Percentiles rank a stretch among this genome's conserved stretches.
These are phyloP conservation scores for Botrytis galanthina DNA, from an alignment of 2,329 filamentous ascomycete species.

Conservation along the genomic window DNA sequence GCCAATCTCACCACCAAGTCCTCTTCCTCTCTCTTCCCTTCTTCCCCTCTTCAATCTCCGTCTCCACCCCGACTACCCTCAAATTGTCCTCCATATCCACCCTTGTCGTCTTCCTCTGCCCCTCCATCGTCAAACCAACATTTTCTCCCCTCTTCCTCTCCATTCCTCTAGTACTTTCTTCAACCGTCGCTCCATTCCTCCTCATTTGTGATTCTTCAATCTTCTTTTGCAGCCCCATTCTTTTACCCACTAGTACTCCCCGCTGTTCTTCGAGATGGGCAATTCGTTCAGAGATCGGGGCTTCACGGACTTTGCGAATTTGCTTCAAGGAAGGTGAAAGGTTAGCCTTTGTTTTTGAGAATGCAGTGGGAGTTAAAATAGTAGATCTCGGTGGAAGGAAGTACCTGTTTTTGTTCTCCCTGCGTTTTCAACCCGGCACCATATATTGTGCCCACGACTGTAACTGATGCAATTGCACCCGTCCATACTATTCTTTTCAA, in stretches of 20 bases:
- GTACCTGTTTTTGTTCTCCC: conserved; percentile 51
- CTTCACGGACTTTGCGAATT: conserved; percentile 47
- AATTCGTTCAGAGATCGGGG: conserved; percentile 53
- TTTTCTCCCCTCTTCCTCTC: conserved; percentile 32
- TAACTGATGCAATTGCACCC: conserved; percentile 53
- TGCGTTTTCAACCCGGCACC: conserved; percentile 57
- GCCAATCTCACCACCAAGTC: background rate
- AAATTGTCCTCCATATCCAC: conserved; percentile 6
- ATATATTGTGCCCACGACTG: conserved; percentile 56
- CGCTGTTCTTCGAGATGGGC: conserved; percentile 51
- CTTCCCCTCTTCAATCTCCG: background rate
- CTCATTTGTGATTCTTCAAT: conserved; percentile 49
- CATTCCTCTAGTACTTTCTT: conserved; percentile 39
- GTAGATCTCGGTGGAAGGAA: too few species aligned
- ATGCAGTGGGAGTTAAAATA: too few species aligned
- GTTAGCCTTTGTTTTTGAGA: background rate
- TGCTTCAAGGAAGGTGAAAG: conserved; percentile 36
- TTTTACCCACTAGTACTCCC: conserved; percentile 50
- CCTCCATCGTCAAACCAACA: background rate
- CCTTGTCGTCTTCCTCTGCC: background rate
- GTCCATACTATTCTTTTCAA: conserved; percentile 53
- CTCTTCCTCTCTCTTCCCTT: conserved; percentile 11
- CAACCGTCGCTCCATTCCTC: conserved; percentile 41
- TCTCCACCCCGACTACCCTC: conserved; percentile 1
- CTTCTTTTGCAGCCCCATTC: conserved; percentile 54